Base-by-base conservation (phyloP, 768 basidiomycete species). In the Mycena floridula region DNA sequence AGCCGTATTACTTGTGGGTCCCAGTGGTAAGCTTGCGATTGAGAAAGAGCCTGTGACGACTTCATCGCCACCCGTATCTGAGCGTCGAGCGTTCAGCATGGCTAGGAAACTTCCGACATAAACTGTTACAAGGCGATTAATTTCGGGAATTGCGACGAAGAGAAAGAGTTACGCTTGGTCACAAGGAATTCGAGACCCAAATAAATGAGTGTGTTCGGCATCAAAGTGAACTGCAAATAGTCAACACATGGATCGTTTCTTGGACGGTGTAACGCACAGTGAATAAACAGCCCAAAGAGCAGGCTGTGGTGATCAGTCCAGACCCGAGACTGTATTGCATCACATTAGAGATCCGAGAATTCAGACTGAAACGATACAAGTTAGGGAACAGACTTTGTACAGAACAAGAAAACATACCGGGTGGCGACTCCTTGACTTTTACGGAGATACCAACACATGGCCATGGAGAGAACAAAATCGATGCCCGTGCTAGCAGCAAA, bases 71-170 rank as follows among this genome's bases (percentile, higher is more conserved):
- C n/a, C n/a, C n/a, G n/a, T n/a, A n/a, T n/a, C n/a, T n/a, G n/a
- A n/a, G n/a, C 67, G 59, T 0, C 71, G 64, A n/a, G 71, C 63
- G 46, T 74, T 73, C 24, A 74, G 60, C 59, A 61, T 61, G 15
- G 57, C 58, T 25, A 55, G 44, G 50, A 59, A 77, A 0, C 73
- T 75, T n/a, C 65, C 68, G 25, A 70, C 63, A 43, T 76, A 76
- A 7, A 77, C 74, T 76, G 45, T n/a, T n/a, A n/a, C n/a, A n/a
- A n/a, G 1, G 3, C 16, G 1, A 28, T 5, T n/a, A 11, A 21
- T 24, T n/a, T 15, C 18, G 36, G 13, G n/a, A 24, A 25, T 40
- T 12, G 43, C 35, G 18, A 49, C 11, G 2, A 46, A 25, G 32
- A 24, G 11, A 28, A 24, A 13, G 18, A 56, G 67, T 23, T 59